phyloP scores from a whole-genome alignment of 257 asterid species.

The Solanum neorickii region DNA sequence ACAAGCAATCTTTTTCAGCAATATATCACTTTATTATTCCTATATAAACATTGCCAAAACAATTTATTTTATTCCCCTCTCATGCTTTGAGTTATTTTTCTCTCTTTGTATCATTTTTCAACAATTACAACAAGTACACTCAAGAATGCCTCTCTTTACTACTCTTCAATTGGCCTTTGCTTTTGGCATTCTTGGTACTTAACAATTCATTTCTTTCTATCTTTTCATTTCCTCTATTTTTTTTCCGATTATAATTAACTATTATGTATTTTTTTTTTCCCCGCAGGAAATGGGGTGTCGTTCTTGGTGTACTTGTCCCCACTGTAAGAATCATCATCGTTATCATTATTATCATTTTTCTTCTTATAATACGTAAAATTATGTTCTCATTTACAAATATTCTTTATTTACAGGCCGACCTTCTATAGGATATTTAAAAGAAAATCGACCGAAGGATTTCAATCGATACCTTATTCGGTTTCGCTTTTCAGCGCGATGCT shows the following conservation, averaged over 20 bases:
- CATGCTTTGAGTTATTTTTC: background rate
- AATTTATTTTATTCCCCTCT: background rate
- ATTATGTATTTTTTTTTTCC: background rate
- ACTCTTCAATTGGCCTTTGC: constrained; percentile 18
- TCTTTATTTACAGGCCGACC: constrained; percentile 38
- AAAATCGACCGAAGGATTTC: constrained; percentile 73
- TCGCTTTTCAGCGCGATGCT: constrained; percentile 72
- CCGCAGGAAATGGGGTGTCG: constrained; percentile 58
- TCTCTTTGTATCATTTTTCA: background rate
- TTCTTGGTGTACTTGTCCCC: constrained; percentile 86
- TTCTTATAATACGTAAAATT: background rate
- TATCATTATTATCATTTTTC: background rate
- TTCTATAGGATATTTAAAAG: constrained; percentile 45
- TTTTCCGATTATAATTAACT: background rate
- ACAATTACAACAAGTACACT: background rate
- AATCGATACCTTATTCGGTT: constrained; percentile 65
- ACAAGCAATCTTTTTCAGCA: constrained; percentile 3
- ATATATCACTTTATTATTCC: constrained; percentile 7
- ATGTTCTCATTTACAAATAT: background rate
- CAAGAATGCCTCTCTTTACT: constrained; percentile 27
- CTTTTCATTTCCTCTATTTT: background rate
- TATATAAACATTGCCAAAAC: constrained; percentile 17
- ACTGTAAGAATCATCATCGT: constrained; percentile 13
- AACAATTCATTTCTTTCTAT: background rate
- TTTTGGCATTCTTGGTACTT: constrained; percentile 68